Evolutionary conservation across 768 basidiomycete genomes (phyloP), one percentile per base, ranked within the genome.

Genomic region (Cystobasidium tubakii): DNA sequence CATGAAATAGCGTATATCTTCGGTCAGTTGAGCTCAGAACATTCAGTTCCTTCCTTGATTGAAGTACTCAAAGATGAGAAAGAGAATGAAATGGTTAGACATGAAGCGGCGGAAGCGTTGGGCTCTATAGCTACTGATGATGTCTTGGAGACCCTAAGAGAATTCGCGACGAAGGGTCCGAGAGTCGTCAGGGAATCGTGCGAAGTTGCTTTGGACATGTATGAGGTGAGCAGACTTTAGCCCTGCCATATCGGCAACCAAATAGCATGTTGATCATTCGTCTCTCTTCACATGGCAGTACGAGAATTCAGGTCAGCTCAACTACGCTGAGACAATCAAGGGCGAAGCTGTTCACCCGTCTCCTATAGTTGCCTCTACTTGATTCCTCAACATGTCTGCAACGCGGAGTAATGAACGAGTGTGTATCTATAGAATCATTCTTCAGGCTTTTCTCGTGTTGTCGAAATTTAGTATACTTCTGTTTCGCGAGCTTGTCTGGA

Each of bases 1-100:
- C 96, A 99, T 81, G 96, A 99, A 81, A 92, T 99, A 60, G 96
- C 96, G 0, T 99, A 97, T 81, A 89, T 99, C 55, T 97, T 98
- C 79, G 96, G 96, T 15, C 96, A 99, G 83, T 85, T 99, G 53
- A 86, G 91, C 64, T 92, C 91, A 0, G 84, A 89, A 4, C 88
- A 93, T 80, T 89, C 92, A 0, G 90, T 98, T 25, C 92, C 94
- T 12, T 85, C 90, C 0, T 84, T 99, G 36, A 80, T 97, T 42
- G 82, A 85, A 44, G 90, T 95, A 33, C 84, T 99, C n/a, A 84
- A 86, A 76, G 83, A 92, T 76, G 70, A 80, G 1, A 79, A 82
- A 0, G 96, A 98, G 81, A 88, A 88, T 13, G 92, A 93, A 72
- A 98, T 99, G 95, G 96, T 99, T 12, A 87, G 96, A 36, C 96